These are phyloP conservation scores for Clohesyomyces aquaticus DNA, from an alignment of 495 filamentous ascomycete species.

Conservation along the genomic window DNA sequence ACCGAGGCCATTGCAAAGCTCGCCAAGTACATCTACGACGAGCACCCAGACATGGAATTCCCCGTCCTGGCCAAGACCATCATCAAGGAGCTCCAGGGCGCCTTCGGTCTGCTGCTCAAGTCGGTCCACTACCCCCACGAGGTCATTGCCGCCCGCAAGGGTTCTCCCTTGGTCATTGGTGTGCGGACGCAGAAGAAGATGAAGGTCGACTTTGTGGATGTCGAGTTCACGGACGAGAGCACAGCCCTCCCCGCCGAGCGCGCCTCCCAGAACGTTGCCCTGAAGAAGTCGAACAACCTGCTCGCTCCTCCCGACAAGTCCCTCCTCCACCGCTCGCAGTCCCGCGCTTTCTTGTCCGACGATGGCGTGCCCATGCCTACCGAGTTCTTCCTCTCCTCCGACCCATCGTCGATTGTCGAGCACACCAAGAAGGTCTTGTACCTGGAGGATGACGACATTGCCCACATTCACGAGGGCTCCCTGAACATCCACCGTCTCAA, in stretches of 20 bases:
- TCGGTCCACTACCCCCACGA: slow-evolving; percentile 98
- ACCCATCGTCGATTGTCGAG: slow-evolving; percentile 97
- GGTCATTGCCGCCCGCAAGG: slow-evolving; percentile 96
- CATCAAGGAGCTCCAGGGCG: slow-evolving; percentile 96
- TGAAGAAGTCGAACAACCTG: slow-evolving; percentile 81
- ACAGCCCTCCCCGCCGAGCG: slow-evolving; percentile 86
- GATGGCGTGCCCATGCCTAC: slow-evolving; percentile 97
- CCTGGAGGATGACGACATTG: slow-evolving; percentile 98
- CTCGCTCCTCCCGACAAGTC: slow-evolving; percentile 93
- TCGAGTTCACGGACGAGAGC: slow-evolving; percentile 87
- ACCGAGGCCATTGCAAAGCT: slow-evolving; percentile 99
- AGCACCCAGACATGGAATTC: slow-evolving; percentile 93
- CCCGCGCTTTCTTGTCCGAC: slow-evolving; percentile 96
- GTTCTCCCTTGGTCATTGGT: slow-evolving; percentile 93
- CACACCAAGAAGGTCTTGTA: slow-evolving; percentile 99
- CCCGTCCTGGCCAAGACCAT: slow-evolving; percentile 94
- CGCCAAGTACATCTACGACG: slow-evolving; percentile 96
- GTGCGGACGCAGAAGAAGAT: slow-evolving; percentile 96
- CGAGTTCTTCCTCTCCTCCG: slow-evolving; percentile 97
- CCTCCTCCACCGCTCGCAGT: slow-evolving; percentile 95
- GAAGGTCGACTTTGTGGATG: slow-evolving; percentile 99
- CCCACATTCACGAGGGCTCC: slow-evolving; percentile 97
- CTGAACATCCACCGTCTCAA: slow-evolving; percentile 97
- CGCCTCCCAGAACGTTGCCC: slow-evolving; percentile 92
- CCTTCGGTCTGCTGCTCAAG: slow-evolving; percentile 94